Evolutionary conservation across 306 rosid species (phyloP).

Genomic region (Lathyrus sativus): DNA sequence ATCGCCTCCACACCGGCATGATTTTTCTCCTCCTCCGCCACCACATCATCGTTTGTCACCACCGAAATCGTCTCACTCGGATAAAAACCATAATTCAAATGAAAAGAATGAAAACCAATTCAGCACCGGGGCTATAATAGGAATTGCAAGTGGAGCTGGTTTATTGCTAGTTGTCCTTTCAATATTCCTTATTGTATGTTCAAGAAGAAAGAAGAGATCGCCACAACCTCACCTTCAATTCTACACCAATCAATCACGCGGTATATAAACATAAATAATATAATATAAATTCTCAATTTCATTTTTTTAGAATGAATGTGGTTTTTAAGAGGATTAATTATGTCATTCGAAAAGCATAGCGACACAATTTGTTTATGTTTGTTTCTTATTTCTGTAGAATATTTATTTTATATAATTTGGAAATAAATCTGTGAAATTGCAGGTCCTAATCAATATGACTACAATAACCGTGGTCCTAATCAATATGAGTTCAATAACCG

Average conservation of each 20-base stretch:
- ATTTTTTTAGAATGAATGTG: background rate
- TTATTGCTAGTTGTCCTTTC: conserved; percentile 48
- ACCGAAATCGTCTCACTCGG: conserved; percentile 18
- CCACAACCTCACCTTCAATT: conserved; percentile 21
- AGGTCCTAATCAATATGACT: conserved; percentile 25
- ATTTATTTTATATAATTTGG: too few relatives aligned
- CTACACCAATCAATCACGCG: conserved; percentile 8
- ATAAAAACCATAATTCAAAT: background rate
- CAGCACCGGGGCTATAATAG: conserved; percentile 45
- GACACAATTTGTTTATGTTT: too few relatives aligned
- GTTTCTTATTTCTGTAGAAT: too few relatives aligned
- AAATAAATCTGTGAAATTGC: background rate
- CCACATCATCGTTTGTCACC: conserved; percentile 41
- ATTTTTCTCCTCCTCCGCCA: conserved; percentile 44
- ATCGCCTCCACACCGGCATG: background rate
- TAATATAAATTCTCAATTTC: background rate
- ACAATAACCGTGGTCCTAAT: conserved; percentile 32
- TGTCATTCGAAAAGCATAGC: too few relatives aligned
- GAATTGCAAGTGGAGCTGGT: conserved; percentile 54
- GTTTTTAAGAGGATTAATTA: too few relatives aligned
- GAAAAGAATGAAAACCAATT: background rate
- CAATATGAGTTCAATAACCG: conserved; percentile 19
- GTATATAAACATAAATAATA: background rate
- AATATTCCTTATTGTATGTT: conserved; percentile 33
- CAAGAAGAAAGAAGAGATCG: conserved; percentile 51